Evolutionary conservation across 306 rosid species (phyloP).

Genomic region (Pyrus communis): DNA sequence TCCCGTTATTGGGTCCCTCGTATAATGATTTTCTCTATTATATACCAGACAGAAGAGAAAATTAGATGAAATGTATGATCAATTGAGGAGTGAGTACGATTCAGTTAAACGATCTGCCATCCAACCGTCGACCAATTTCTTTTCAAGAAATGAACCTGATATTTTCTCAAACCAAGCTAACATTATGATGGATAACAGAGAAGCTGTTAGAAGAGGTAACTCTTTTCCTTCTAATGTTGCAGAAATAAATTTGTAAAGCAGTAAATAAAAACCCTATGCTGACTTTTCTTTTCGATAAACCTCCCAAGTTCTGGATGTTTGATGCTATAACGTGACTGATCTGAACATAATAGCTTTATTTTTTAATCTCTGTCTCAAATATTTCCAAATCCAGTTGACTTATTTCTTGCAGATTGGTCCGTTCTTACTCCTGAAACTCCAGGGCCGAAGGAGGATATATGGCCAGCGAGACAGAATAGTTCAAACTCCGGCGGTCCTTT

Average conservation of each 20-base stretch:
- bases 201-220: conserved; percentile 69
- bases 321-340: neutral
- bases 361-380: conserved; percentile 21
- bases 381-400: conserved; percentile 82
- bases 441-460: conserved; percentile 95
- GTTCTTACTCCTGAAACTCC: conserved; percentile 82
- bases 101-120: conserved; percentile 70
- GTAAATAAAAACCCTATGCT: neutral
- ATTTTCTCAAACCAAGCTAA: conserved; percentile 64
- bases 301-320: neutral
- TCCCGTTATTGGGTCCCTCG: conserved; percentile 12
- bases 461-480: conserved; percentile 91
- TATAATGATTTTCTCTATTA: conserved; percentile 3
- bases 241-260: neutral
- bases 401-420: conserved; percentile 76
- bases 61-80: conserved; percentile 98
- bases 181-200: conserved; percentile 72
- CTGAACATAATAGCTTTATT: conserved; percentile 1
- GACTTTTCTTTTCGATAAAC: neutral
- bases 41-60: conserved; percentile 93
- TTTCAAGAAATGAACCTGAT: conserved; percentile 80
- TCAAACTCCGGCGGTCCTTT: conserved; percentile 74
- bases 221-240: conserved; percentile 13
- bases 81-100: conserved; percentile 74
- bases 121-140: conserved; percentile 78